phyloP scores from a whole-genome alignment of 768 basidiomycete species.

The Russula compacta region DNA sequence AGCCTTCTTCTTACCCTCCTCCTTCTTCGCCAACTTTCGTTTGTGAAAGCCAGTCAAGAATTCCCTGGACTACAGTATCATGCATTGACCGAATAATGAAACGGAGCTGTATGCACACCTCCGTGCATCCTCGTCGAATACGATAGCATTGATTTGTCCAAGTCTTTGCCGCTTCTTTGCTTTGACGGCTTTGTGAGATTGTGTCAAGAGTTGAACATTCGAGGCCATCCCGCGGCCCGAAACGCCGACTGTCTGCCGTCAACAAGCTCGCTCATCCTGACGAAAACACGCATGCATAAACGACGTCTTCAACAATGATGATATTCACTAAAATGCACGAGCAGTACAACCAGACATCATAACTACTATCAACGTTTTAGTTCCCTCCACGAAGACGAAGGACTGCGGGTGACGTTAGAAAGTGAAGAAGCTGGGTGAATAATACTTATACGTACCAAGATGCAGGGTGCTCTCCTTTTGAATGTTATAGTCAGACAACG shows the following conservation, averaged over 20 bases:
- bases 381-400: conserved; percentile 42
- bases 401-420: conserved; percentile 22
- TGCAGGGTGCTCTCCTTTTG: conserved; percentile 20
- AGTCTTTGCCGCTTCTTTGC: conserved; percentile 58
- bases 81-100: not conserved
- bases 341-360: not conserved
- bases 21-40: conserved; percentile 77
- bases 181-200: conserved; percentile 51
- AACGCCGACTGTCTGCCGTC: not conserved
- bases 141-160: conserved; percentile 65
- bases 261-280: not conserved
- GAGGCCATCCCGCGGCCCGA: conserved; percentile 22
- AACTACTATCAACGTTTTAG: conserved; percentile 13
- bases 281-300: not conserved
- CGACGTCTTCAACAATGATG: not conserved
- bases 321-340: conserved; percentile 2
- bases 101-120: conserved; percentile 16
- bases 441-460: conserved; percentile 2
- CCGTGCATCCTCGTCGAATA: conserved; percentile 86
- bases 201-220: conserved; percentile 51
- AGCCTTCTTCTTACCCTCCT: conserved; percentile 66
- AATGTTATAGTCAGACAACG: conserved; percentile 18
- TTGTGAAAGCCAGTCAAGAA: conserved; percentile 93
- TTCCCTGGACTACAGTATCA: conserved; percentile 41
- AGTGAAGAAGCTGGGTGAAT: not conserved